Evolutionary conservation across 495 filamentous ascomycete genomes (phyloP), one percentile per base, ranked within the genome.

Genomic region (Aspergillus diversus): DNA sequence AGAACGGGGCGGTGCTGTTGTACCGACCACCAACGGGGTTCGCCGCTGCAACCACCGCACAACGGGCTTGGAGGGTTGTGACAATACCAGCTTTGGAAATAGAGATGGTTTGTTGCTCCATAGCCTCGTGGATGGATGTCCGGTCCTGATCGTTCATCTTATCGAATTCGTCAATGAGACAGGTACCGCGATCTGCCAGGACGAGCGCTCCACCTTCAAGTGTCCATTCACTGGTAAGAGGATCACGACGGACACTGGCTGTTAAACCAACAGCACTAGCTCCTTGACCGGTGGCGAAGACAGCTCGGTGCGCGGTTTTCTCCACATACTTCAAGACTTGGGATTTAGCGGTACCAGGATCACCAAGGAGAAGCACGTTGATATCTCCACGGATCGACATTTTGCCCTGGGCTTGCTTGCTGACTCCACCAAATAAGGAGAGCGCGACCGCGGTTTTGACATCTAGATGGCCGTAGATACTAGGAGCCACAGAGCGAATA

Each of bases 101-200:
- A 57, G 96, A 99, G 67, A 99, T 99, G n/a, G 96, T 98, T 73
- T 99, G 96, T 76, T 99, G 96, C 75, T 99, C 96, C 96, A 99
- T 99, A 61, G 96, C 96, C 82, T 99, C 96, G 83, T 99, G 96
- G 73, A 99, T 99, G 27, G 91, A 96, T 1, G 96, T 99, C 48
- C 95, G 83, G 74, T 99, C 96, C 69, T 98, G 92, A 73, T 99
- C 96, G 77, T 99, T 99, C 96, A 99, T 99, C 83, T 99, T 99
- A 84, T 99, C 96, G 75, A 99, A 99, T 75, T 99, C 96, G 73
- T 99, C 96, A 67, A 99, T 99, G 34, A 99, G 82, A 72, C 96
- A 99, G 39, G 92, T 96, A 48, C 96, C 96, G 61, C 91, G 89
- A 75, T 99, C 96, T 32, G 96, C 96, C 39, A 99, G 84, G 57